Evolutionary conservation across 1,139 yeast genomes (phyloP), one percentile per base, ranked within the genome.

Genomic region (Geotrichum reessii): DNA sequence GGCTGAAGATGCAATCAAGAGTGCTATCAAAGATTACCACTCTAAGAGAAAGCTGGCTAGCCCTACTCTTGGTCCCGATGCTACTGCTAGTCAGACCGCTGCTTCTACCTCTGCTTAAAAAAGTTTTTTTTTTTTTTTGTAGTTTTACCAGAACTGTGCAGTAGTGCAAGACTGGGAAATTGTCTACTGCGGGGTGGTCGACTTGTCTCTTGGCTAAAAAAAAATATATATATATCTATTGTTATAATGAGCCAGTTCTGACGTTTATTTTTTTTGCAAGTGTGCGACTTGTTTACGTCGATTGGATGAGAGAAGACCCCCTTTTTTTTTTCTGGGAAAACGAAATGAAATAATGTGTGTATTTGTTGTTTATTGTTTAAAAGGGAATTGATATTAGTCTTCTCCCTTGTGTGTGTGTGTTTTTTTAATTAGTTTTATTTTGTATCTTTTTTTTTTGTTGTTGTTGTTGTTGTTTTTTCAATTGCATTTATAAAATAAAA

Each of bases 1-100:
- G 72, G 99, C 99, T 14, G 99, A 93, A 75, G 99, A 93, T 71
- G 98, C 99, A 60, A 93, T 93, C 74, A 92, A 93, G 80, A 86
- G 93, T 57, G 99, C 99, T 22, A 93, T 93, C 68, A 91, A 89
- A 78, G 99, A 93, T 74, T 93, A 92, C 80, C 83, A 84, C 74
- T 75, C 91, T 57, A 93, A 93, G 85, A 67, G 74, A 59, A 64
- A 64, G 14, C 64, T 64, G 64, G 56, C 64, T 31, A 58, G 63
- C 52, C 74, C 76, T 25, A 73, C 76, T 14, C 63, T 73, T 27
- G 76, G 76, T 11, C 74, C 75, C 33, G 61, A 57, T 14, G 40
- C 40, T 31, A 31, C 40, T 31, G 40, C 40, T 14, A 31, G 12
- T 14, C 40, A 31, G 5, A 14, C 40, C 40, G n/a, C 40, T 14